Percentiles rank a stretch among this genome's conserved stretches.
These are phyloP conservation scores for Alisma plantagoaquatica DNA, from an alignment of 106 monocot species.

Conservation along the genomic window DNA sequence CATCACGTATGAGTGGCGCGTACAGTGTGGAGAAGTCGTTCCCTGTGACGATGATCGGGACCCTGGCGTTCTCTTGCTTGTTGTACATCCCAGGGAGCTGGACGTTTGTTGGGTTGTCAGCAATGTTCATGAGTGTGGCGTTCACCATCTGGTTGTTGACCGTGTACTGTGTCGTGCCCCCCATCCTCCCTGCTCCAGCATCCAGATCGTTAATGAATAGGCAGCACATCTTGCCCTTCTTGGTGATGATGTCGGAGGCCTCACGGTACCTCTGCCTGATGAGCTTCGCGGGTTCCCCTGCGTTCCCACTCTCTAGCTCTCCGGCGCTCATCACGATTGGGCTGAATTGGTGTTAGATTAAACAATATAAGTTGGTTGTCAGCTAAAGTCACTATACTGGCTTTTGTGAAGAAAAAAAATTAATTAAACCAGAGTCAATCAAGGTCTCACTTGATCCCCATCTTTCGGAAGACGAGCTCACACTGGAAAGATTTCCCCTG, in stretches of 20 bases:
- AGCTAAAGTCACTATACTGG: not conserved
- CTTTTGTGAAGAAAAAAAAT: not conserved
- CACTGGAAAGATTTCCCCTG: constrained; percentile 99
- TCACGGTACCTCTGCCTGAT: constrained; percentile 96
- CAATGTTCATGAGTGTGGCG: constrained; percentile 99
- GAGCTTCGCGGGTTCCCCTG: constrained; percentile 92
- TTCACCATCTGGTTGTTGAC: constrained; percentile 99
- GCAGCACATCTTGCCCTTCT: constrained; percentile 90
- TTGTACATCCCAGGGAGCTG: constrained; percentile 99
- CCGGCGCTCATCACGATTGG: constrained; percentile 99
- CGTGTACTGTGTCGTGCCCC: constrained; percentile 96
- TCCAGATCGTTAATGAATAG: constrained; percentile 99
- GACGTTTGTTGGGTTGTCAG: constrained; percentile 91
- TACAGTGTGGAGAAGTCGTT: constrained; percentile 98
- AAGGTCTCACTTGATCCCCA: constrained; percentile 90
- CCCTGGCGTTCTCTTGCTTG: constrained; percentile 92
- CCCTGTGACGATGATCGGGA: constrained; percentile 90
- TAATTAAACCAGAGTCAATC: not conserved
- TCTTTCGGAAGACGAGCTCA: constrained; percentile 87
- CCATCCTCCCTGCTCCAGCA: constrained; percentile 91
- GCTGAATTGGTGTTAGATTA: constrained; percentile 22
- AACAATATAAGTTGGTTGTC: not conserved
- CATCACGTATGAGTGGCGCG: constrained; percentile 93
- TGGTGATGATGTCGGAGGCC: constrained; percentile 86
- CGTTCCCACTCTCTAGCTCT: constrained; percentile 95